Conservation (phyloP, 2,329 filamentous ascomycete species). For the Neopestalotiopsis clavispora region DNA sequence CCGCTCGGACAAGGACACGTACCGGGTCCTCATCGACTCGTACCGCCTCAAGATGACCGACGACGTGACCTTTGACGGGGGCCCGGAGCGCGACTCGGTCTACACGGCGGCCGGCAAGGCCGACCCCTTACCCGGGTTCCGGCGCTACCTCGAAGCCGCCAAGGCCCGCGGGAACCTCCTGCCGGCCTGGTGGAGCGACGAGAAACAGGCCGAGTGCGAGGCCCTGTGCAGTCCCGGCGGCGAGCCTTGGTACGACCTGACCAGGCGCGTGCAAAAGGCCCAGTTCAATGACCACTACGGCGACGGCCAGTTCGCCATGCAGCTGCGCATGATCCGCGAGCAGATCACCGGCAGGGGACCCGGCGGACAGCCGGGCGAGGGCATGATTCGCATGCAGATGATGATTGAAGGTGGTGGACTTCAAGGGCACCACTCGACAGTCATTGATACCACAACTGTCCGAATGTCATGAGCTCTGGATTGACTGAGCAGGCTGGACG, state of each 20-base stretch:
- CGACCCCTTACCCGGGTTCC: conserved; percentile 38
- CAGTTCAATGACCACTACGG: conserved; percentile 48
- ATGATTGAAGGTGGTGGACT: not conserved
- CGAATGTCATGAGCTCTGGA: not conserved
- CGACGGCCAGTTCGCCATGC: conserved; percentile 50
- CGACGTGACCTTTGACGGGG: conserved; percentile 32
- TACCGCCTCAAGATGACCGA: conserved; percentile 54
- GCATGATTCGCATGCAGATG: conserved; percentile 29
- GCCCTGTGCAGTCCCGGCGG: conserved; percentile 32
- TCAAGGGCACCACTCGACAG: not conserved
- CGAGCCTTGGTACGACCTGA: conserved; percentile 35
- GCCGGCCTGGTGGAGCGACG: conserved; percentile 49
- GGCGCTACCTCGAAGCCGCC: conserved; percentile 39
- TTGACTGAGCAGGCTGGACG: not conserved
- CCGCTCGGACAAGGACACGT: conserved; percentile 49
- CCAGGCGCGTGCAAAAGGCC: conserved; percentile 33
- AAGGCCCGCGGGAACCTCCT: conserved; percentile 37
- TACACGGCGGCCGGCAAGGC: conserved; percentile 27
- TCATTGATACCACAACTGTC: not conserved
- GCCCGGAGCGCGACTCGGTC: conserved; percentile 33
- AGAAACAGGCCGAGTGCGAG: conserved; percentile 45
- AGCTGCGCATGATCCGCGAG: conserved; percentile 54
- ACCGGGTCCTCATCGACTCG: conserved; percentile 49
- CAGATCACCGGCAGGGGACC: conserved; percentile 38
- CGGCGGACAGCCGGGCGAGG: conserved; percentile 32